Percentiles rank a stretch among this genome's conserved stretches.
These are phyloP conservation scores for Phytophthora boehmeriae DNA, from an alignment of 352 stramenopile genomes.

Conservation along the genomic window DNA sequence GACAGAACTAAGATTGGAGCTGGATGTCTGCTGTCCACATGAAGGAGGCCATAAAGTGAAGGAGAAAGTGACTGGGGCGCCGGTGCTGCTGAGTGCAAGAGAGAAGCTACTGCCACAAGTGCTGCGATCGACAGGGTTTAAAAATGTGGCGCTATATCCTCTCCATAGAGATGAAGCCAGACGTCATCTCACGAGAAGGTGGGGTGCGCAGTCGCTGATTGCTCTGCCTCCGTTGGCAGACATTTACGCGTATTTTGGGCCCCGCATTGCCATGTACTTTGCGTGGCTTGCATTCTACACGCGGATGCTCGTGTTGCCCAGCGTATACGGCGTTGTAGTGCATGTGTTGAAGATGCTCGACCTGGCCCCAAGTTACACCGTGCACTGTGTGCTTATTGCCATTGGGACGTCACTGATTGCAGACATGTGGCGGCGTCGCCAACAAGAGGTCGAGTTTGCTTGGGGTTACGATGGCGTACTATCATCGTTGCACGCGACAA, in stretches of 20 bases:
- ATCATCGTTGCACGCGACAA: slow-evolving; percentile 46
- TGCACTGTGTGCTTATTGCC: slow-evolving; percentile 53
- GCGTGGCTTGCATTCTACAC: slow-evolving; percentile 90
- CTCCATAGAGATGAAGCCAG: slow-evolving; percentile 65
- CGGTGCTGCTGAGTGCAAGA: slow-evolving; percentile 41
- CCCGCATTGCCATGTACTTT: slow-evolving; percentile 77
- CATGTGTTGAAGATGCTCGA: slow-evolving; percentile 49
- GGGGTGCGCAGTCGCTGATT: slow-evolving; percentile 38
- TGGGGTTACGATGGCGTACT: slow-evolving; percentile 59
- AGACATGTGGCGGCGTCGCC: slow-evolving; percentile 56
- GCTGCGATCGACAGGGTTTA: slow-evolving; percentile 28
- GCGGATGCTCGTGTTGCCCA: slow-evolving; percentile 64
- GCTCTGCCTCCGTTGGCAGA: slow-evolving; percentile 46
- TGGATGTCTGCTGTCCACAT: slow-evolving; percentile 42
- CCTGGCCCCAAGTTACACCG: slow-evolving; percentile 45
- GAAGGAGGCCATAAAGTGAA: slow-evolving; percentile 6
- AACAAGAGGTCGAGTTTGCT: slow-evolving; percentile 59
- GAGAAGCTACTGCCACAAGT: slow-evolving; percentile 50
- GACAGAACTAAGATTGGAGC: slow-evolving; percentile 41
- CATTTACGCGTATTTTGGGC: slow-evolving; percentile 70
- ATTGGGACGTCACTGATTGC: slow-evolving; percentile 68
- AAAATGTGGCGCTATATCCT: slow-evolving; percentile 49
- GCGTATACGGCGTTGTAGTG: slow-evolving; percentile 55
- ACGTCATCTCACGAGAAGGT: slow-evolving; percentile 46
- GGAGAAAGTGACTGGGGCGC: slow-evolving; percentile 5